These are phyloP conservation scores for Fraxinus greggii DNA, from an alignment of 305 asterid species.

Conservation along the genomic window DNA sequence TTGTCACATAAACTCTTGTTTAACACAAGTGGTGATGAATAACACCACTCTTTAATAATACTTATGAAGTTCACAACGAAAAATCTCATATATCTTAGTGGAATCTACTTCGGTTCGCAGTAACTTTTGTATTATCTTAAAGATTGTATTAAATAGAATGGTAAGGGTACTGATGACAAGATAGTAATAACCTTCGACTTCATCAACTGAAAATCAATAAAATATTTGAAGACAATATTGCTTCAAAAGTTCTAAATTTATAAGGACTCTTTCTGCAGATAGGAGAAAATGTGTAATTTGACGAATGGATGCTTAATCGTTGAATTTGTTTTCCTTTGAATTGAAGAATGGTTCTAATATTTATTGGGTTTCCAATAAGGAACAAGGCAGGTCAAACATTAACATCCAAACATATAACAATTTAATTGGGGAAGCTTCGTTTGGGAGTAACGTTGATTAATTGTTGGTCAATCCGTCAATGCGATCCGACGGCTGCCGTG, in stretches of 20 bases:
- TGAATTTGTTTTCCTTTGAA: background rate
- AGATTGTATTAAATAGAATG: background rate
- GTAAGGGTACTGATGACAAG: background rate
- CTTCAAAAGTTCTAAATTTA: background rate
- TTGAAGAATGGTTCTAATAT: background rate
- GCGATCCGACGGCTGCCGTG: constrained; percentile 31
- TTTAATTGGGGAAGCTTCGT: constrained; percentile 10
- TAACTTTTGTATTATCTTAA: background rate
- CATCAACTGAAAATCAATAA: background rate
- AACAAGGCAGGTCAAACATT: constrained; percentile 17
- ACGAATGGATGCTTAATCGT: background rate
- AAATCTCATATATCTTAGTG: background rate
- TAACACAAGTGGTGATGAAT: no score
- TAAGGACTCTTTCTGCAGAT: background rate
- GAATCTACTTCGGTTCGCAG: background rate
- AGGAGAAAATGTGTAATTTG: background rate
- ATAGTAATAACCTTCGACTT: background rate
- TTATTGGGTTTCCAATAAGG: background rate
- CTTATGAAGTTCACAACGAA: background rate
- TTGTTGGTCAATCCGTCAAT: constrained; percentile 17
- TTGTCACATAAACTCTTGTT: background rate
- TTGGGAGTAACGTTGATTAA: background rate
- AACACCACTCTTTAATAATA: background rate
- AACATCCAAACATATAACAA: constrained; percentile 14
- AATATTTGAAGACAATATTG: background rate